Evolutionary conservation across 305 asterid species (phyloP), one percentile per base, ranked within the genome.

Genomic region (Fraxinus nigra): DNA sequence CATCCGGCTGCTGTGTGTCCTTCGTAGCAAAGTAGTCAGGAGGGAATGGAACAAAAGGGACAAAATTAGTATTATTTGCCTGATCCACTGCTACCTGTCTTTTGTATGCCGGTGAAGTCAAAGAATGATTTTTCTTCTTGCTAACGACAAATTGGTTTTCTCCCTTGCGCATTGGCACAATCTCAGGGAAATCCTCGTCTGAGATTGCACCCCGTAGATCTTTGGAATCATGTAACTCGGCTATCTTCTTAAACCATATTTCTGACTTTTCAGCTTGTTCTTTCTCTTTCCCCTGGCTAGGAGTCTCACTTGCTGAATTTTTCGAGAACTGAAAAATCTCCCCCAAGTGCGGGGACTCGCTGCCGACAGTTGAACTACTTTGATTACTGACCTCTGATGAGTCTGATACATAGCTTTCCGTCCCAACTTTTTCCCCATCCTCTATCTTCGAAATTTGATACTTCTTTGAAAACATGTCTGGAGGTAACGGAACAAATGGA

Each of bases 1-100:
- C 72, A 30, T 32, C 85, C 72, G 89, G 69, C 77, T 85, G 89
- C 75, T 80, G 86, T 16, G 89, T 14, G 28, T 87, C 93, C 85
- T 88, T 90, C 85, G 78, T 90, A 1, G 94, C 89, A 33, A 96
- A 96, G 91, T 91, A 93, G 77, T 90, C 98, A 13, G 99, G 98
- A 30, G 98, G 99, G 85, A 96, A 94, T 20, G 99, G 98, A 79
- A 96, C 99, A 69, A 92, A 96, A 3, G 99, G 98, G 59, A 94
- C 95, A 73, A 89, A 94, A 78, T 85, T 90, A 8, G 93, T 35
- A 63, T 77, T 85, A 80, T 84, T 90, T 48, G 88, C 92, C 86
- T 92, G 95, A 83, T 92, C 99, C 82, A 87, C 69, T 69, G 97
- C 93, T 72, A 67, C 90, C 59, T 90, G 96, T 77, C 95, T 89